Evolutionary conservation across 202 grass and related monocot genomes (phyloP), one percentile per base, ranked within the genome.

Genomic region (Miscanthus sacchariflorus): DNA sequence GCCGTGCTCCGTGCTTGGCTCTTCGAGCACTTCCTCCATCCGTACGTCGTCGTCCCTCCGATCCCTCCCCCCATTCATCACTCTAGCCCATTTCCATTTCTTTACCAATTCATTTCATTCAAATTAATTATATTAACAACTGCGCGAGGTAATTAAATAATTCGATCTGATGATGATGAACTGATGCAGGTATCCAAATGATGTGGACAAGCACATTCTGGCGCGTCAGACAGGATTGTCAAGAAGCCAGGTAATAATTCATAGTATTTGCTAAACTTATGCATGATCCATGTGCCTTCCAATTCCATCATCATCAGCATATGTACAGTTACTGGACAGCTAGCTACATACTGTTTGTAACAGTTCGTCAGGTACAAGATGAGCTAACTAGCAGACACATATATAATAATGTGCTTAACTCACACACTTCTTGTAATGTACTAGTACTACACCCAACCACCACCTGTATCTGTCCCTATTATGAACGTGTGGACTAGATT

Each of bases 11-110:
- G 95, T 2, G 90, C 95, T 5, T 98, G 95, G 95, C 95, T 98
- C 88, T 98, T 98, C 40, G 95, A 95, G 25, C 95, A 98, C 65
- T 98, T 98, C 76, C 95, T 98, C 40, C 93, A 95, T 64, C 95
- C 95, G 93, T 98, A 85, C 56, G 52, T 8, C 52, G 52, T 17
- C 49, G 15, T 52, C 49, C 49, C 49, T 52, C 49, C 45, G 11
- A 12, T 50, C 48, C 23, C 5, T 66, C 14, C 49, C 49, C 6
- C 3, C 48, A 17, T 18, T 45, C 12, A 46, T 65, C 36, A 44
- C 28, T n/a, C 39, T 40, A 40, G 39, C 6, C 5, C 7, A 42
- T 42, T 42, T 42, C 5, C 12, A 68, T 50, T 0, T 61, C 7
- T 23, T 63, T 24, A 63, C n/a, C 21, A 24, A 23, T 63, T 23